These are phyloP conservation scores for Candida maltosa DNA, from an alignment of 805 yeast species.

Conservation along the genomic window DNA sequence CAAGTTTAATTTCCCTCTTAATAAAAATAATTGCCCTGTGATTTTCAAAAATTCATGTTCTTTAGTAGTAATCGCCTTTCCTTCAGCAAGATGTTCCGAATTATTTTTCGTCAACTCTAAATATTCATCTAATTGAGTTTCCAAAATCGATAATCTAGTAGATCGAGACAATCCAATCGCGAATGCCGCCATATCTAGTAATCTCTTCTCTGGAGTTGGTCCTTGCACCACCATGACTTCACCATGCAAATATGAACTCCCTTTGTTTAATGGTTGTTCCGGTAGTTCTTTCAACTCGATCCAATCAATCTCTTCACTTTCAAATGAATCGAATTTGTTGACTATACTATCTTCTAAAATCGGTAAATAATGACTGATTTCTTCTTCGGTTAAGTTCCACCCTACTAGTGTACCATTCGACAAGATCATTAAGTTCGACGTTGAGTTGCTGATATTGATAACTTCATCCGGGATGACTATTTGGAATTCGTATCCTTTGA, in stretches of 20 bases:
- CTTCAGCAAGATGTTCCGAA: constrained; percentile 65
- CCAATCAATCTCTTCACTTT: constrained; percentile 86
- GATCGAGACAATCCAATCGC: constrained; percentile 85
- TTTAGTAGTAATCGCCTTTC: constrained; percentile 40
- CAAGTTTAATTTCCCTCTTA: constrained; percentile 79
- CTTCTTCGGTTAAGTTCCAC: constrained; percentile 72
- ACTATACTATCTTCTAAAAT: constrained; percentile 44
- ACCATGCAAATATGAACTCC: constrained; percentile 48
- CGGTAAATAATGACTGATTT: constrained; percentile 47
- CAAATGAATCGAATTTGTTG: constrained; percentile 29
- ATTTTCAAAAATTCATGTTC: constrained; percentile 62
- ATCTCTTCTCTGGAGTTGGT: constrained; percentile 37
- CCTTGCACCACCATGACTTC: constrained; percentile 72
- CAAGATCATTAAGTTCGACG: constrained; percentile 60
- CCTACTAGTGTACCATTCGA: constrained; percentile 79
- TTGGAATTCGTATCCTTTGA: constrained; percentile 7
- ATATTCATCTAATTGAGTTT: constrained; percentile 66
- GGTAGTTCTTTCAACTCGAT: constrained; percentile 41
- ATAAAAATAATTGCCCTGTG: constrained; percentile 71
- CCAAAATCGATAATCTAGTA: constrained; percentile 79
- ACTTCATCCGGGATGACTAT: constrained; percentile 66
- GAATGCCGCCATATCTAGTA: constrained; percentile 82
- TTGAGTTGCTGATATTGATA: constrained; percentile 42
- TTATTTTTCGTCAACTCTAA: constrained; percentile 60
- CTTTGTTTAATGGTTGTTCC: constrained; percentile 18